Conservation (phyloP, 1,284 basidiomycete species). For the Sanghuangporus weigelae region DNA sequence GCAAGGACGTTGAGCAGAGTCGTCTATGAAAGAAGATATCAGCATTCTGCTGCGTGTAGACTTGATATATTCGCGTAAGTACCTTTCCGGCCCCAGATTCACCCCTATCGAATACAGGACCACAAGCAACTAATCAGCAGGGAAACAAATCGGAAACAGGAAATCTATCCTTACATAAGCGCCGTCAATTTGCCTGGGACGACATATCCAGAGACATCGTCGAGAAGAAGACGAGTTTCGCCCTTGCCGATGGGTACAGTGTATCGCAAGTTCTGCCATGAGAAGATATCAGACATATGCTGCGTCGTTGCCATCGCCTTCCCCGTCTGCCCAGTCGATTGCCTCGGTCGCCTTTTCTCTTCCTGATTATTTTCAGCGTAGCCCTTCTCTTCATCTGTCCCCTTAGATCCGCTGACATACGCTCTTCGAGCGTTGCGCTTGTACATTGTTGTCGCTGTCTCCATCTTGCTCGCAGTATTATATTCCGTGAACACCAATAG, state of each 20-base stretch:
- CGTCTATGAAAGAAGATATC: constrained; percentile 43
- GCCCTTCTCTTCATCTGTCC: constrained; percentile 28
- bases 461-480: constrained; percentile 31
- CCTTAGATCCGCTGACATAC: constrained; percentile 12
- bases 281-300: constrained; percentile 44
- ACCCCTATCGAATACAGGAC: constrained; percentile 29
- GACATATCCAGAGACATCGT: constrained; percentile 82
- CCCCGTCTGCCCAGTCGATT: constrained; percentile 11
- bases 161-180: constrained; percentile 41
- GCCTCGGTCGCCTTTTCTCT: background rate
- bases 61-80: constrained; percentile 35
- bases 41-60: background rate
- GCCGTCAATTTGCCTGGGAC: constrained; percentile 75
- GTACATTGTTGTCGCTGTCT: constrained; percentile 35
- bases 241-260: constrained; percentile 55
- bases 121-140: background rate
- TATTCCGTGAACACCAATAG: constrained; percentile 51
- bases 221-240: constrained; percentile 54
- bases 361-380: constrained; percentile 2
- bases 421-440: constrained; percentile 27
- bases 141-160: background rate
- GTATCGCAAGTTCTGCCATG: constrained; percentile 62
- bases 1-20: constrained; percentile 83
- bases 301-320: constrained; percentile 22
- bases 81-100: constrained; percentile 78